Conservation (phyloP, 495 filamentous ascomycete genomes). For the Aspergillus nidulans region DNA sequence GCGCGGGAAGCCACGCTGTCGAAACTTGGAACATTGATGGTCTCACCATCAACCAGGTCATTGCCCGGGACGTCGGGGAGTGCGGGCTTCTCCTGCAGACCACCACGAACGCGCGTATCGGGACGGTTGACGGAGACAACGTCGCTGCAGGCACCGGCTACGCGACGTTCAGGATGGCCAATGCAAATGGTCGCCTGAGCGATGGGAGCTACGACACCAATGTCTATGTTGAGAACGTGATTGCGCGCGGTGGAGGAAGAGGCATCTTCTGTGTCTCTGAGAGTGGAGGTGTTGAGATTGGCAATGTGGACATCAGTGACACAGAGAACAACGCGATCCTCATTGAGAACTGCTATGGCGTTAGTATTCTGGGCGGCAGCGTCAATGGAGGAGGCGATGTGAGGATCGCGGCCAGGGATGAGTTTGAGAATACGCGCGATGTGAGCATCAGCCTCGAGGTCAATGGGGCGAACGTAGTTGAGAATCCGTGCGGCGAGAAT, state of each 20-base stretch:
- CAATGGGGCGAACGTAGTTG: constrained; percentile 3
- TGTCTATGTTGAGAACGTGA: constrained; percentile 9
- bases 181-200: constrained; percentile 2
- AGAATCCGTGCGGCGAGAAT: constrained; percentile 15
- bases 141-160: constrained; percentile 13
- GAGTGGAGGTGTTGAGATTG: constrained; percentile 11
- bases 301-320: constrained; percentile 6
- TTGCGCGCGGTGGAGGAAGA: constrained; percentile 11
- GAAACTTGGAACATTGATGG: constrained; percentile 20
- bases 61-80: constrained; percentile 14
- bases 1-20: constrained; percentile 15
- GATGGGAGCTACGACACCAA: constrained; percentile 14
- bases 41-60: constrained; percentile 7
- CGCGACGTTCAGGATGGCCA: constrained; percentile 13
- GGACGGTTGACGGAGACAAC: constrained; percentile 11
- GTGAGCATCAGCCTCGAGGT: constrained; percentile 11
- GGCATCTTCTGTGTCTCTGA: constrained; percentile 15
- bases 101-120: constrained; percentile 11
- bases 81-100: constrained; percentile 12
- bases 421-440: constrained; percentile 8
- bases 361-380: constrained; percentile 8
- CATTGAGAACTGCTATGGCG: constrained; percentile 16
- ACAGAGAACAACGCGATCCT: constrained; percentile 16
- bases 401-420: constrained; percentile 8
- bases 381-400: constrained; percentile 12